Conservation (phyloP, 306 rosid species). For the Datisca glomerata region DNA sequence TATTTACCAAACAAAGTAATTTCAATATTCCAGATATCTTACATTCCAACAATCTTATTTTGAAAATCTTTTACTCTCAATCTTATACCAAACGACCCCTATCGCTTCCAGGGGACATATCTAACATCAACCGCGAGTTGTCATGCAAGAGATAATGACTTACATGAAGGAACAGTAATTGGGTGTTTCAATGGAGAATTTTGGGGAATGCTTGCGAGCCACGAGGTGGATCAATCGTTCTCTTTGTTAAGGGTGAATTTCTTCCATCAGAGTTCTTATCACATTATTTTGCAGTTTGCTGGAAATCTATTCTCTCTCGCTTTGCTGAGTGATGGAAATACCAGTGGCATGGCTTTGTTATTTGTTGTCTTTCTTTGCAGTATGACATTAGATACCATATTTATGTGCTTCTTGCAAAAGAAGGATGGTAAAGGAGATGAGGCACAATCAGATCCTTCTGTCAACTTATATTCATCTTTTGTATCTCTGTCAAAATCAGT, state of each 20-base stretch:
- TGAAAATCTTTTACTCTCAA: too few relatives aligned
- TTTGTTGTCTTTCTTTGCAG: conserved; percentile 65
- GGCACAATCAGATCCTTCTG: conserved; percentile 23
- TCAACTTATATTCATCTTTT: conserved; percentile 27
- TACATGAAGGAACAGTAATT: conserved; percentile 73
- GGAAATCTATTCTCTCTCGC: conserved; percentile 84
- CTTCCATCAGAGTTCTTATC: too few relatives aligned
- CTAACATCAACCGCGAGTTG: conserved; percentile 74
- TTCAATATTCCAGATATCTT: too few relatives aligned
- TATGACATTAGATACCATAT: conserved; percentile 59
- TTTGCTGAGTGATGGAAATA: conserved; percentile 43
- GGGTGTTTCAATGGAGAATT: conserved; percentile 92
- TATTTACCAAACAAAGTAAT: too few relatives aligned
- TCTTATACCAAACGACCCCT: too few relatives aligned
- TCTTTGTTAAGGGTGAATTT: too few relatives aligned
- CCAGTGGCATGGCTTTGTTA: conserved; percentile 48
- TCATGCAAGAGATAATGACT: conserved; percentile 47
- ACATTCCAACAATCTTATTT: too few relatives aligned
- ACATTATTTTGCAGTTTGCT: conserved; percentile 66
- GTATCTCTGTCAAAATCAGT: conserved; percentile 44
- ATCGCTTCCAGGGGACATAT: conserved; percentile 68
- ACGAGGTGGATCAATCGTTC: conserved; percentile 68
- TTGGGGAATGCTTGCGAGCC: conserved; percentile 69
- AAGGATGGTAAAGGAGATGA: conserved; percentile 30
- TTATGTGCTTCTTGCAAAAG: conserved; percentile 69